Conservation (phyloP, 2,329 filamentous ascomycete genomes). For the Cytospora mali region DNA sequence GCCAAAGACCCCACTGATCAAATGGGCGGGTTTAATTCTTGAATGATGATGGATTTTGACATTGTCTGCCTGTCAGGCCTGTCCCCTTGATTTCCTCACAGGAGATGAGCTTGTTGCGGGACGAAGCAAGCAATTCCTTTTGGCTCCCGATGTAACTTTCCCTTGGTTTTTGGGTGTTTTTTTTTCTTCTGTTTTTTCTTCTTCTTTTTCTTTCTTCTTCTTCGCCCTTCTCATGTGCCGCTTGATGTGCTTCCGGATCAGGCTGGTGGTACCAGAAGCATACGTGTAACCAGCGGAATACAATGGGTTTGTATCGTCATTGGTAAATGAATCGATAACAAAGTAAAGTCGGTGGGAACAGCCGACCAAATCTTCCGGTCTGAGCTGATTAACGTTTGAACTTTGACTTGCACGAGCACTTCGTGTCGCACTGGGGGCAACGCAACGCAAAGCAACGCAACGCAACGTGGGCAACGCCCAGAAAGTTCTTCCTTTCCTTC, state of each 20-base stretch:
- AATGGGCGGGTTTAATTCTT: too few species aligned
- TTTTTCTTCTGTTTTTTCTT: background rate
- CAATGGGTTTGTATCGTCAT: background rate
- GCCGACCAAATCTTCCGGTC: background rate
- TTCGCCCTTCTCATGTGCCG: too few species aligned
- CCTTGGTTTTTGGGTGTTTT: too few species aligned
- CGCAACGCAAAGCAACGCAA: too few species aligned
- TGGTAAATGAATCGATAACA: background rate
- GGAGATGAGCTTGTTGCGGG: background rate
- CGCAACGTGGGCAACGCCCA: too few species aligned
- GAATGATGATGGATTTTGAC: slow-evolving; percentile 1
- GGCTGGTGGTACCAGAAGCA: slow-evolving; percentile 5
- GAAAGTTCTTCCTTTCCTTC: background rate
- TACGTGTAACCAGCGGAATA: background rate
- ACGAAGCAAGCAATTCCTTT: background rate
- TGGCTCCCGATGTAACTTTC: slow-evolving; percentile 1
- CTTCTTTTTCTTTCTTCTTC: too few species aligned
- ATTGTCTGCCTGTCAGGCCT: too few species aligned
- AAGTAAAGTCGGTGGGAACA: background rate
- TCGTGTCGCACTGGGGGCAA: too few species aligned
- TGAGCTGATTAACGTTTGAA: too few species aligned
- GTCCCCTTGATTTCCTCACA: background rate
- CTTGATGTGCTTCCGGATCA: slow-evolving; percentile 2
- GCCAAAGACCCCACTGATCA: slow-evolving; percentile 20
- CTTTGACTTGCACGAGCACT: too few species aligned